These are phyloP conservation scores for Macadamia integrifolia DNA, from an alignment of 164 flowering plant genomes.

Conservation along the genomic window DNA sequence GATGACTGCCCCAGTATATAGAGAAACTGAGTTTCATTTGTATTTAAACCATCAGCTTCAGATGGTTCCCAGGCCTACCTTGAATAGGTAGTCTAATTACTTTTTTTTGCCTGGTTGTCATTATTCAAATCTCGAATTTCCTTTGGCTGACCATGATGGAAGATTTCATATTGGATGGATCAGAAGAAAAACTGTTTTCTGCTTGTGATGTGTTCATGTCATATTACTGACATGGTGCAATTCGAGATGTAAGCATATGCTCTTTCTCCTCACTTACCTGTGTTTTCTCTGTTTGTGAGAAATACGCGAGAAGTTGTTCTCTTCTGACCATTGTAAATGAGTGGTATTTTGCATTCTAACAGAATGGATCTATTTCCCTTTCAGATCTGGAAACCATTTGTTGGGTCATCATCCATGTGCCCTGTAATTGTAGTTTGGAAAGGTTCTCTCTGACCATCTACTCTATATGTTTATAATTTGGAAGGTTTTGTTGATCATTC, in stretches of 20 bases:
- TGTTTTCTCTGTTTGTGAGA: background rate
- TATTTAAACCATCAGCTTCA: slow-evolving; percentile 1
- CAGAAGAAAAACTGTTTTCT: background rate
- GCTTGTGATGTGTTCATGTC: background rate
- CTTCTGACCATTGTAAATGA: background rate
- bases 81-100: background rate
- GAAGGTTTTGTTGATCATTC: background rate
- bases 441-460: background rate
- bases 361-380: background rate
- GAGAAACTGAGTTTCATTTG: slow-evolving; percentile 4
- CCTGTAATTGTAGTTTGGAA: background rate
- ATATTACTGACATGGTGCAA: background rate
- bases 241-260: background rate
- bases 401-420: background rate
- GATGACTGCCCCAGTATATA: slow-evolving; percentile 20
- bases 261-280: background rate
- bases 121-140: background rate
- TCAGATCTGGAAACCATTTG: background rate
- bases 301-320: background rate
- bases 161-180: slow-evolving; percentile 1
- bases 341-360: background rate
- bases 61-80: background rate
- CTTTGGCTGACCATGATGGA: background rate
- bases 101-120: background rate
- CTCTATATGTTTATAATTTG: background rate